phyloP scores from a whole-genome alignment of 139 green algal species.

The Chlorella ohadii region DNA sequence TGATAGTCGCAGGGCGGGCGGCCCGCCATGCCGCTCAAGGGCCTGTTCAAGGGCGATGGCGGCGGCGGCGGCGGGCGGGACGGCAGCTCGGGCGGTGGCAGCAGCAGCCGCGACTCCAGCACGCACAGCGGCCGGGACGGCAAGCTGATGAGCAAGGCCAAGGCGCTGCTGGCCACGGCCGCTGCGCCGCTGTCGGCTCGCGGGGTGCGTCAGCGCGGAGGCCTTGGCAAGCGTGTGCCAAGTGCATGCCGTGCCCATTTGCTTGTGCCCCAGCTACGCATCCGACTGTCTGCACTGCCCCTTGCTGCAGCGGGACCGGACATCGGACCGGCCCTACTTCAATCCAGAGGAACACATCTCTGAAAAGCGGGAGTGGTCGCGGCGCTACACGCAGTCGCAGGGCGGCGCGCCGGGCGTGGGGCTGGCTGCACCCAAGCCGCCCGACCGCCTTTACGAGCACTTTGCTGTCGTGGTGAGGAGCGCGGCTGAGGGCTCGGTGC shows the following conservation, averaged over 20 bases:
- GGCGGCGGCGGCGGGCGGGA: neutral
- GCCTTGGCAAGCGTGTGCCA: too few species aligned
- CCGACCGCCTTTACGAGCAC: slow-evolving; percentile 71
- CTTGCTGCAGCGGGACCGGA: slow-evolving; percentile 5
- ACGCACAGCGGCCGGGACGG: too few species aligned
- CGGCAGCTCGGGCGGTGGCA: neutral
- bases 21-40: slow-evolving; percentile 4
- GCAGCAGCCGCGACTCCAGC: neutral
- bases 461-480: slow-evolving; percentile 77
- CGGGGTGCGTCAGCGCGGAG: too few species aligned
- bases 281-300: neutral
- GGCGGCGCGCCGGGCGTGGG: neutral
- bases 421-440: neutral
- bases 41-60: neutral
- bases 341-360: slow-evolving; percentile 47
- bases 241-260: too few species aligned
- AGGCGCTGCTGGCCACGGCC: too few species aligned
- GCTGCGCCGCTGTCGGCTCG: neutral
- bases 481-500: too few species aligned
- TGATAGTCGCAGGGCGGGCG: neutral
- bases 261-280: too few species aligned
- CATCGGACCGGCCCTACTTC: slow-evolving; percentile 3
- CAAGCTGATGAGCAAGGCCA: neutral
- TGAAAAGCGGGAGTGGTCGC: slow-evolving; percentile 35
- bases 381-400: slow-evolving; percentile 12